Conservation (phyloP, 2,329 filamentous ascomycete genomes). For the Hortaea sp. region DNA sequence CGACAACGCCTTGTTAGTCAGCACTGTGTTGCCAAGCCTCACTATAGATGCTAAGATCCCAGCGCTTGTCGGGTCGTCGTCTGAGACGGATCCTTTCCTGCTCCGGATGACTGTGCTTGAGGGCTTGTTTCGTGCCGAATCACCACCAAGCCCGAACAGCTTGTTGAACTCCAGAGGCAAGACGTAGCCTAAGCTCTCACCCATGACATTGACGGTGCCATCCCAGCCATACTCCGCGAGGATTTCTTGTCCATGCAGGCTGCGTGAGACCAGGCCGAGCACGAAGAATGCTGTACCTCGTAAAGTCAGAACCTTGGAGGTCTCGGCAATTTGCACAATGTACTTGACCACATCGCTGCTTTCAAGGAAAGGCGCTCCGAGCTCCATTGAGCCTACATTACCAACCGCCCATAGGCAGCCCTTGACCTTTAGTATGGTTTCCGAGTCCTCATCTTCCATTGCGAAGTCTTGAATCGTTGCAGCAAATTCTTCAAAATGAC, state of each 20-base stretch:
- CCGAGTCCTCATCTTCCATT: slow-evolving; percentile 72
- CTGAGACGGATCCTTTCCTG: slow-evolving; percentile 10
- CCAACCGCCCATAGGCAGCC: slow-evolving; percentile 96
- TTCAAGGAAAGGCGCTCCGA: slow-evolving; percentile 89
- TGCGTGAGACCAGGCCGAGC: slow-evolving; percentile 81
- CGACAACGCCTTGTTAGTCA: slow-evolving; percentile 75
- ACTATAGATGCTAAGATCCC: slow-evolving; percentile 76
- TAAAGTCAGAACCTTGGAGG: slow-evolving; percentile 81
- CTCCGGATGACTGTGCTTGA: slow-evolving; percentile 8
- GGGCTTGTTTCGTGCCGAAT: background rate
- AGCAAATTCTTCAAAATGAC: slow-evolving; percentile 91
- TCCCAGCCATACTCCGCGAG: slow-evolving; percentile 87
- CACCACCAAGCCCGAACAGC: slow-evolving; percentile 55
- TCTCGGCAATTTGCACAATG: slow-evolving; percentile 80
- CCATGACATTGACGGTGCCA: slow-evolving; percentile 72
- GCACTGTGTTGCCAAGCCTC: slow-evolving; percentile 84
- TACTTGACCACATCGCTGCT: slow-evolving; percentile 77
- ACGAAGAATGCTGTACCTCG: slow-evolving; percentile 96
- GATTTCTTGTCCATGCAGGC: slow-evolving; percentile 84
- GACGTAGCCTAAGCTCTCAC: slow-evolving; percentile 76
- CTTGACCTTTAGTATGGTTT: slow-evolving; percentile 86
- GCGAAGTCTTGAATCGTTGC: slow-evolving; percentile 79
- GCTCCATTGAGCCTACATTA: slow-evolving; percentile 96
- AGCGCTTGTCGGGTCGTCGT: slow-evolving; percentile 47
- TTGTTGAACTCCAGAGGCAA: slow-evolving; percentile 69